phyloP scores from a whole-genome alignment of 2,329 filamentous ascomycete species.

The Ophiobolus disseminans region DNA sequence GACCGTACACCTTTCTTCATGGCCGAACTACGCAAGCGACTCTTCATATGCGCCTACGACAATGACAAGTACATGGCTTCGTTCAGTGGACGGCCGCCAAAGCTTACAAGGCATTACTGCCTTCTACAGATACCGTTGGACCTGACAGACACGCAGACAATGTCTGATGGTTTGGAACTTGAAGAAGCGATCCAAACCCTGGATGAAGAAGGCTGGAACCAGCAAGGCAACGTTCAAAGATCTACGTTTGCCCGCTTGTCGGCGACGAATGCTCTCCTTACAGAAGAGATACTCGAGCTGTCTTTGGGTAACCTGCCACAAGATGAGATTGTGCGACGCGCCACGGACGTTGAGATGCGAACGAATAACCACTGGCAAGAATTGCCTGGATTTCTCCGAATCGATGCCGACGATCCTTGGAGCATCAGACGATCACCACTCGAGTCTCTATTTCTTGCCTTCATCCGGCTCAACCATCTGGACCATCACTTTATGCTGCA shows the following conservation, averaged over 20 bases:
- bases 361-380: slow-evolving; percentile 29
- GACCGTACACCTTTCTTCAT: slow-evolving; percentile 47
- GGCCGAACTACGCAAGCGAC: slow-evolving; percentile 42
- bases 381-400: slow-evolving; percentile 37
- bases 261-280: slow-evolving; percentile 57
- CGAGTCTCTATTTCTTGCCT: slow-evolving; percentile 55
- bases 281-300: slow-evolving; percentile 67
- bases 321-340: slow-evolving; percentile 48
- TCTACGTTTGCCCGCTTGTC: slow-evolving; percentile 58
- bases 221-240: slow-evolving; percentile 51
- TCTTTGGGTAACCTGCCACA: slow-evolving; percentile 53
- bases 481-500: slow-evolving; percentile 68
- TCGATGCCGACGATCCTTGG: slow-evolving; percentile 24
- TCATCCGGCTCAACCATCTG: slow-evolving; percentile 58
- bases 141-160: slow-evolving; percentile 58
- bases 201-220: slow-evolving; percentile 62
- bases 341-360: slow-evolving; percentile 39
- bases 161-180: slow-evolving; percentile 54
- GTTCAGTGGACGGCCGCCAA: slow-evolving; percentile 63
- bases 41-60: slow-evolving; percentile 41
- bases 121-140: slow-evolving; percentile 63
- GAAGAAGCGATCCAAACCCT: slow-evolving; percentile 49
- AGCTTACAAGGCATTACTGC: slow-evolving; percentile 61
- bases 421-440: slow-evolving; percentile 35
- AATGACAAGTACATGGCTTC: slow-evolving; percentile 60